Evolutionary conservation across 345 rosid genomes (phyloP), one percentile per base, ranked within the genome.

Genomic region (Noccaea caerulescens): DNA sequence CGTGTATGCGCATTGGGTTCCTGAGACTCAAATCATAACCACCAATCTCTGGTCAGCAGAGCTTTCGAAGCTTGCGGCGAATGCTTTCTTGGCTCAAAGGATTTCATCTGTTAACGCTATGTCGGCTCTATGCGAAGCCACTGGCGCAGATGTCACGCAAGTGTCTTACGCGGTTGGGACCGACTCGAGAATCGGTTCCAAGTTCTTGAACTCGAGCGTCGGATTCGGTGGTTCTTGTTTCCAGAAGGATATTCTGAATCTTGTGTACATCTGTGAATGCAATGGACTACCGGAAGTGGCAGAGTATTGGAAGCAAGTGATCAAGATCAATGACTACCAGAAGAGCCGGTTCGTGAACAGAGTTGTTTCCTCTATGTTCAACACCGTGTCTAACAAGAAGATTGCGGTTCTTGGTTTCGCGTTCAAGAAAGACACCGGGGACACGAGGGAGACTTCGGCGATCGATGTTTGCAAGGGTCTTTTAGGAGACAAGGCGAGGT

Each of bases 31-130:
- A 43, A 88, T 88, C 72, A 55, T 91, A 7, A 76, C 86, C 8
- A 84, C 97, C 68, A 91, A 91, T 51, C 97, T 91, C 0, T 91
- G 95, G 97, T 88, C 95, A 0, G 97, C 97, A 4, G 97, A 91
- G 86, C 91, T 91, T 10, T 88, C 97, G 1, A 88, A 91, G 80
- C 87, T 91, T 14, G 96, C 93, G 8, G 91, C 93, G 18, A 89
- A 89, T 54, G 97, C 97, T 65, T 84, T 91, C 72, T 75, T 91
- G 86, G 97, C 97, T 20, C 93, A 88, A 71, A 69, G 93, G 73
- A 91, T 91, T 45, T 91, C 97, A 38, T 88, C 97, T 0, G 91
- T 91, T 7, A 91, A 91, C 59, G 95, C 95, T 25, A 85, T 87
- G 95, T 91, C 95, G 3, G 95, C 92, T 37, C 79, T 91, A 13